Base-by-base conservation (phyloP, 1,284 basidiomycete species). In the Naganishia liquefaciens region DNA sequence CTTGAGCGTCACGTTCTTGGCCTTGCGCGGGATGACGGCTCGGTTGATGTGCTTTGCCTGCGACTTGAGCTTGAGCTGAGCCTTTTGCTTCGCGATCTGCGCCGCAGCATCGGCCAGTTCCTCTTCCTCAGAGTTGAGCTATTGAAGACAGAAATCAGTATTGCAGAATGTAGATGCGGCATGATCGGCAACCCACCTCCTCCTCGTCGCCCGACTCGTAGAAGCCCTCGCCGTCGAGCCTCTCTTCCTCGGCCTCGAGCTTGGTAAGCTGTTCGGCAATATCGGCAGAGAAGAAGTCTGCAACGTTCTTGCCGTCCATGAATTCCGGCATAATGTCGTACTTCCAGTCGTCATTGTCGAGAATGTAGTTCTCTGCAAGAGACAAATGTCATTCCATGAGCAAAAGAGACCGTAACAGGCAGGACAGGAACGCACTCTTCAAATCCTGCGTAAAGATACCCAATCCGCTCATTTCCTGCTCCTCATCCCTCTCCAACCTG, bases 271-370 rank as follows among this genome's bases (percentile, higher is more conserved):
- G 94, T 80, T 94, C 93, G 46, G 87, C 87, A 70, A 99, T 99
- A 75, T 99, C 96, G n/a, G 93, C 90, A 78, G 99, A 96, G 79
- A 99, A 90, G 73, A 99, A 99, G 83, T 99, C 95, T 44, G 94
- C 94, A 64, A 99, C 82, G 81, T 99, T 99, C 86, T 98, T 98
- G 80, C 95, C 96, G 70, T 98, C 87, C 86, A 92, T 87, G 74
- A 99, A 90, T 80, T 99, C 96, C 30, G 95, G 96, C 27, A 99
- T 90, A 70, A 87, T 84, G 76, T 99, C 95, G 81, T 88, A 84
- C 82, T 97, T 99, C 95, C 95, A 99, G 61, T 91, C 88, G 55
- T 91, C 88, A 76, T 97, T 88, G 46, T 87, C 84, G 63, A 99
- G 87, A 37, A 97, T 71, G 81, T 97, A 99, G 76, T 91, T 85